phyloP scores from a whole-genome alignment of 108 stramenopile species.

The Cylindrotheca fusiformis region DNA sequence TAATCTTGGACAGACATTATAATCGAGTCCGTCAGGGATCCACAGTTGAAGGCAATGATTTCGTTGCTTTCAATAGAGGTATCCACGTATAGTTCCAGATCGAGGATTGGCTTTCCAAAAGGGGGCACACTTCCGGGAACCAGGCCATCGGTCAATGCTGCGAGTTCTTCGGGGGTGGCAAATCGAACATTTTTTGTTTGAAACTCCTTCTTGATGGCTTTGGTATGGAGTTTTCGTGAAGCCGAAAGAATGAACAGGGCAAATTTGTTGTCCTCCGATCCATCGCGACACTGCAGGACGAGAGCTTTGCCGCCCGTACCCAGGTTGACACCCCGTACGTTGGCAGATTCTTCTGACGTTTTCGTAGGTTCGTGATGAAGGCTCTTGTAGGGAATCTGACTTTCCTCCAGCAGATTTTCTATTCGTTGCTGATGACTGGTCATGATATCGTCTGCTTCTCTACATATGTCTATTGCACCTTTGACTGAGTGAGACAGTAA shows the following conservation, averaged over 20 bases:
- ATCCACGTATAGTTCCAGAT: constrained; percentile 1
- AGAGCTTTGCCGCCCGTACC: constrained; percentile 6
- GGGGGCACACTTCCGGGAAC: constrained; percentile 12
- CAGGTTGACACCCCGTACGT: constrained; percentile 1
- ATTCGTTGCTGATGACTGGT: not conserved
- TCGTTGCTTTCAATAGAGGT: constrained; percentile 9
- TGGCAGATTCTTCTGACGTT: constrained; percentile 15
- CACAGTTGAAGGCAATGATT: constrained; percentile 12
- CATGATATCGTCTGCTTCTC: no score
- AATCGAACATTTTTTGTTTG: constrained; percentile 4
- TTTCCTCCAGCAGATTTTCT: not conserved
- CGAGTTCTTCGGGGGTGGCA: constrained; percentile 3
- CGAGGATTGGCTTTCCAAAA: constrained; percentile 7
- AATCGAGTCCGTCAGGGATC: constrained; percentile 8
- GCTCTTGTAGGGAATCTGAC: not conserved
- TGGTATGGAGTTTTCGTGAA: constrained; percentile 8
- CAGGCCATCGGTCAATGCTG: not conserved
- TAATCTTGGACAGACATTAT: constrained; percentile 11
- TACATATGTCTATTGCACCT: no score
- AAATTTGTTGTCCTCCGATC: not conserved
- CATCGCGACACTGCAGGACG: not conserved
- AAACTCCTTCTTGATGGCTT: constrained; percentile 17
- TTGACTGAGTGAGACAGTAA: no score
- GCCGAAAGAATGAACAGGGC: constrained; percentile 4
- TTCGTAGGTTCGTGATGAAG: not conserved